Conservation (phyloP, 441 rosid species). For the Theobroma grandiflorum region DNA sequence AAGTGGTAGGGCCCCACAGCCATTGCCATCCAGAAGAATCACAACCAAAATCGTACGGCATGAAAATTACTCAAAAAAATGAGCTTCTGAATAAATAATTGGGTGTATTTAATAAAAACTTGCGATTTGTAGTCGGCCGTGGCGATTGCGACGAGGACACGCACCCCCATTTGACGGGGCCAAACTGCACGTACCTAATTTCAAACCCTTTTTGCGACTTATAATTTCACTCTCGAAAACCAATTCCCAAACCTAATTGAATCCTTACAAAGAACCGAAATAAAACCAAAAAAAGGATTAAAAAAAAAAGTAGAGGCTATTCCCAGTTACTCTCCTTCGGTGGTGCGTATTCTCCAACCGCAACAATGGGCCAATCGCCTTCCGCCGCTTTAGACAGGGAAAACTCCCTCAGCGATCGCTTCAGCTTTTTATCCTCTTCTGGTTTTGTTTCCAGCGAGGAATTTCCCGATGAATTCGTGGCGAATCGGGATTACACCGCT, state of each 20-base stretch:
- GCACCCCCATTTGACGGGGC: slow-evolving; percentile 48
- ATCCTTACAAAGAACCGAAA: background rate
- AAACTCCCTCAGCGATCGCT: slow-evolving; percentile 27
- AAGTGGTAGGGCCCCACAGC: background rate
- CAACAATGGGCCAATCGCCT: slow-evolving; percentile 67
- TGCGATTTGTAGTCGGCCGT: slow-evolving; percentile 17
- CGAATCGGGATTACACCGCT: slow-evolving; percentile 43
- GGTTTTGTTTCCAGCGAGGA: slow-evolving; percentile 9
- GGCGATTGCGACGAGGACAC: slow-evolving; percentile 46
- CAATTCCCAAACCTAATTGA: background rate
- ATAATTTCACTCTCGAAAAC: background rate
- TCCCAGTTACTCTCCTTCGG: slow-evolving; percentile 1
- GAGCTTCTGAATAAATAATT: slow-evolving; percentile 15
- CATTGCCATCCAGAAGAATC: background rate
- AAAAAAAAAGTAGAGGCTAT: background rate
- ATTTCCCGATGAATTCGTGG: background rate
- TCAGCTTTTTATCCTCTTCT: slow-evolving; percentile 32
- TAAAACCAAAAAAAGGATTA: background rate
- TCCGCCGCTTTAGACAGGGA: slow-evolving; percentile 42
- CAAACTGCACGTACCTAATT: slow-evolving; percentile 11
- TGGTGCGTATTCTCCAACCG: slow-evolving; percentile 37
- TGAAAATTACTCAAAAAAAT: background rate
- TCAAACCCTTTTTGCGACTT: background rate
- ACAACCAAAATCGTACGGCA: background rate
- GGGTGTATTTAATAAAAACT: background rate